phyloP scores from a whole-genome alignment of 2,329 filamentous ascomycete genomes.

The Mollisiaceae sp. region DNA sequence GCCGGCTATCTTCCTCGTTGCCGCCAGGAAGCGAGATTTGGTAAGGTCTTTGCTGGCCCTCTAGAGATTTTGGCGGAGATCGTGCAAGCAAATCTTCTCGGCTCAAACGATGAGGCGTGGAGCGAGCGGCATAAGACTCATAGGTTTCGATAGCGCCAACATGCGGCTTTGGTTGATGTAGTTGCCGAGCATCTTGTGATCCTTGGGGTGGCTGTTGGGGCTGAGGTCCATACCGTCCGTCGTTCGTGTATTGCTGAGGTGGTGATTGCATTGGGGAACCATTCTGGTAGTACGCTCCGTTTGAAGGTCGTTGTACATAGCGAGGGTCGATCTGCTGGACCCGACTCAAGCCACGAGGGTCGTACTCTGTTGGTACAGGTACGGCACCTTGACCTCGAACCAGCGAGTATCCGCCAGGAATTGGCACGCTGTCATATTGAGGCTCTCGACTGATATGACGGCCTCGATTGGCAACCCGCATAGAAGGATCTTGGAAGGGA shows the following conservation, averaged over 20 bases:
- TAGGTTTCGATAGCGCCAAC: constrained; percentile 6
- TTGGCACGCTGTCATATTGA: constrained; percentile 41
- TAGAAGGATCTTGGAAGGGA: constrained; percentile 20
- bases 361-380: constrained; percentile 36
- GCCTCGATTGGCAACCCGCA: constrained; percentile 28
- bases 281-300: constrained; percentile 4
- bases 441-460: constrained; percentile 33
- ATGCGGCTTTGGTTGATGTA: constrained; percentile 12
- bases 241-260: constrained; percentile 1
- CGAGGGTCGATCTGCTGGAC: constrained; percentile 17
- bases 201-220: not conserved
- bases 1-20: constrained; percentile 22
- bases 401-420: constrained; percentile 40
- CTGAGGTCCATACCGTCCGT: not conserved
- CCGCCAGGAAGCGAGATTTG: constrained; percentile 38
- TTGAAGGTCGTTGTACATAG: not conserved
- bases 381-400: constrained; percentile 40
- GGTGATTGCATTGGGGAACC: not conserved
- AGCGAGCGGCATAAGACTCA: constrained; percentile 17
- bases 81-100: constrained; percentile 40
- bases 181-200: constrained; percentile 1
- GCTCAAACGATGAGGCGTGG: constrained; percentile 26
- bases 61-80: constrained; percentile 35
- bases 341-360: constrained; percentile 33
- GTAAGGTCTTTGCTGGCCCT: constrained; percentile 42